Evolutionary conservation across 2,329 filamentous ascomycete species (phyloP).

Genomic region (Tricladium varicosporioides): DNA sequence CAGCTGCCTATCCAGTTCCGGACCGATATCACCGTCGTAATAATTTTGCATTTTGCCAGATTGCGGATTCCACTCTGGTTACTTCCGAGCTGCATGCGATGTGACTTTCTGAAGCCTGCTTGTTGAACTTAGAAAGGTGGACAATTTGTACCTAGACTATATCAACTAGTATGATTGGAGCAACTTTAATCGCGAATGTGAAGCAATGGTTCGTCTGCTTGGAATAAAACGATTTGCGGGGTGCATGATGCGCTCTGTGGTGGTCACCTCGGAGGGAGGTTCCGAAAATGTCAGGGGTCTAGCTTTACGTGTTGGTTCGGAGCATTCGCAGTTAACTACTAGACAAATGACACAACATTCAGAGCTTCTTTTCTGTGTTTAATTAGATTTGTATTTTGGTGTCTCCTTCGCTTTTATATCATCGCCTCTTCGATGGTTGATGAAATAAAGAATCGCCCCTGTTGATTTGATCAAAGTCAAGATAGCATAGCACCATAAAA

Average conservation of each 20-base stretch:
- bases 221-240: background rate
- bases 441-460: too few relatives aligned
- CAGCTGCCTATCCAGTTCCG: background rate
- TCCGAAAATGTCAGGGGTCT: background rate
- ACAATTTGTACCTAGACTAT: background rate
- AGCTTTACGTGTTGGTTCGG: background rate
- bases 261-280: background rate
- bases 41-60: constrained; percentile 21
- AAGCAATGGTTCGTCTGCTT: background rate
- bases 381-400: too few relatives aligned
- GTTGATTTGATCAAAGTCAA: too few relatives aligned
- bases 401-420: too few relatives aligned
- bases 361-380: too few relatives aligned
- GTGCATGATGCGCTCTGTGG: background rate
- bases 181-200: background rate
- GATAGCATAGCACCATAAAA: too few relatives aligned
- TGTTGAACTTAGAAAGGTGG: background rate
- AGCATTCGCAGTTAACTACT: too few relatives aligned
- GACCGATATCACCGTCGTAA: constrained; percentile 15
- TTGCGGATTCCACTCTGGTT: constrained; percentile 4
- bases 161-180: background rate
- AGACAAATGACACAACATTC: too few relatives aligned
- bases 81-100: constrained; percentile 1
- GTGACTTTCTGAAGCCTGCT: background rate
- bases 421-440: too few relatives aligned